Percentiles rank a stretch among this genome's conserved stretches.
phyloP scores from a whole-genome alignment of 1,139 yeast species.

The Keqinozyma sinolaborantium region DNA sequence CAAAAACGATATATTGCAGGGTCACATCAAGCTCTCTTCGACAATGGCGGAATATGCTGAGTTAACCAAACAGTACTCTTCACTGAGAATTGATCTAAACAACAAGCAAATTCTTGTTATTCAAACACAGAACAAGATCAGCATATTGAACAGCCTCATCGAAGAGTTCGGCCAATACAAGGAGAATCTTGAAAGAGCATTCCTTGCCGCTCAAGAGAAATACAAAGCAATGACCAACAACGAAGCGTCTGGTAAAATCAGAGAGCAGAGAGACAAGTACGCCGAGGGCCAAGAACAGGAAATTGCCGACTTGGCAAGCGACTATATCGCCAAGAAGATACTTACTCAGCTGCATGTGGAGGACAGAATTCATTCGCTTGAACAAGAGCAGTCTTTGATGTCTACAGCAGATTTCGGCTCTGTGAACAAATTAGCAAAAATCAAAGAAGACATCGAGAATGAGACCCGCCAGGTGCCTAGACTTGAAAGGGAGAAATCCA shows the following conservation, averaged over 20 bases:
- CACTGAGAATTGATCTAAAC: constrained; percentile 17
- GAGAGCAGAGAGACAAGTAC: constrained; percentile 34
- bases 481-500: constrained; percentile 19
- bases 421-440: constrained; percentile 27
- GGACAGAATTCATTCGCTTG: constrained; percentile 28
- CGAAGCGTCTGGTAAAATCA: constrained; percentile 41
- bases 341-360: constrained; percentile 38
- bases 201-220: constrained; percentile 35
- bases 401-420: constrained; percentile 39
- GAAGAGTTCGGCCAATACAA: constrained; percentile 31
- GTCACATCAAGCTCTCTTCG: constrained; percentile 8
- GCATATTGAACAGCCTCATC: constrained; percentile 27
- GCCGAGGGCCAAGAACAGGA: constrained; percentile 40
- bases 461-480: constrained; percentile 33
- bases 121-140: constrained; percentile 32
- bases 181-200: constrained; percentile 24
- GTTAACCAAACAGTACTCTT: constrained; percentile 17
- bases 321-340: constrained; percentile 36
- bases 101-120: constrained; percentile 19
- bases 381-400: constrained; percentile 37
- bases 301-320: constrained; percentile 41
- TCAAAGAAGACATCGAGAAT: constrained; percentile 25
- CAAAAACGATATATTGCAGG: constrained; percentile 21
- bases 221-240: constrained; percentile 43
- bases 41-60: constrained; percentile 13